Base-by-base conservation (phyloP, 768 basidiomycete species). In the Rhizopogon salebrosus region DNA sequence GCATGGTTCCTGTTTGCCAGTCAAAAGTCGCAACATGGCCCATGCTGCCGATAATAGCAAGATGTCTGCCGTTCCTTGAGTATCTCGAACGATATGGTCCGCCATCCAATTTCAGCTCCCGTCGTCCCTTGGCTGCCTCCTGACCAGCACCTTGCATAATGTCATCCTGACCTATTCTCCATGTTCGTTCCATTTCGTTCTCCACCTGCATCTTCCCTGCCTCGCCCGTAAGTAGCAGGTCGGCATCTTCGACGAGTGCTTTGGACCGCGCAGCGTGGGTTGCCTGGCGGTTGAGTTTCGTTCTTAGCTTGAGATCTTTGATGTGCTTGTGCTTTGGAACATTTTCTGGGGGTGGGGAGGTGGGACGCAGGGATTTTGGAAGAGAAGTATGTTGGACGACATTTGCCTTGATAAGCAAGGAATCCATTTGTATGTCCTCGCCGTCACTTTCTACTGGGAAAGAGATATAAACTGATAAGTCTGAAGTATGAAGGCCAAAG, bases 1-100 rank as follows among this genome's bases (percentile, higher is more conserved):
- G 89, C 24, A 97, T 70, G 29, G 82, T 81, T 0, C 92, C 93
- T 0, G 87, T 83, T 64, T 89, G 85, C 91, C 91, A 94, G 67
- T 98, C 94, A 60, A 98, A 95, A 0, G 93, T 90, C 3, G 92
- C 90, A 16, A 92, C 84, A 71, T 97, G 93, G 0, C 97, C 95
- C 31, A 75, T 77, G 11, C 76, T 78, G 4, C 93, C 93, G 0
- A 82, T 89, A 57, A 98, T 84, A 0, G 92, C 95, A 50, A 98
- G 66, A 68, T 95, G 87, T 67, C 94, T 77, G 59, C 97, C 97
- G 64, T 99, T 95, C 60, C 88, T 75, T 20, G 92, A 92, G 72
- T 95, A 97, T 59, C 92, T 79, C 37, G 85, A 78, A 42, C 83
- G 75, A 64, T 95, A 95, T 3, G 87, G 87, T 0, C 95, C 95